Percentiles rank a stretch among this genome's conserved stretches.
Conservation (phyloP, 2,329 filamentous ascomycete species). For the Hypoxylon sp. region DNA sequence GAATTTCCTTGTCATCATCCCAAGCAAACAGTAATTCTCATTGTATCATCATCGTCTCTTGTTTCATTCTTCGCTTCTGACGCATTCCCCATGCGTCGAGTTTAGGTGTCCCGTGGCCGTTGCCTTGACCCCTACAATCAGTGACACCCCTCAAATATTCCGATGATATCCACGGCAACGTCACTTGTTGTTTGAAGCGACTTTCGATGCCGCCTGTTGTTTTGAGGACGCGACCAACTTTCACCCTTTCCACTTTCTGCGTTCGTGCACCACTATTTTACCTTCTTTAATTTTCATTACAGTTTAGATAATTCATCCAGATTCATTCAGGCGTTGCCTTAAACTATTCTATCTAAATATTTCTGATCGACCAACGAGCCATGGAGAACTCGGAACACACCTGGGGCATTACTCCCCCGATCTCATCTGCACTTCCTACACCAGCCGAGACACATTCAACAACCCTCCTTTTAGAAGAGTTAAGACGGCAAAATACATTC, state of each 20-base stretch:
- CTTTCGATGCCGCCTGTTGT: conserved; percentile 21
- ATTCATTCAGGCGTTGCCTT: neutral
- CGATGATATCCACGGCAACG: conserved; percentile 26
- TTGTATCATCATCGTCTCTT: conserved; percentile 7
- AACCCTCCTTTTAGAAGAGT: conserved; percentile 83
- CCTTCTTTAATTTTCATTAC: conserved; percentile 15
- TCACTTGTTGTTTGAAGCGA: conserved; percentile 25
- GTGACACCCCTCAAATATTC: conserved; percentile 13
- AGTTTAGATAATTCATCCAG: neutral
- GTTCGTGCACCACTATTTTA: conserved; percentile 3
- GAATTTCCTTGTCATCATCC: conserved; percentile 38
- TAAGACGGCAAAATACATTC: conserved; percentile 92
- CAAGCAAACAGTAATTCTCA: conserved; percentile 32
- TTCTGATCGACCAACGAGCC: conserved; percentile 5
- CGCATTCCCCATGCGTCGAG: conserved; percentile 9
- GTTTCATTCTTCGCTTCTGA: conserved; percentile 9
- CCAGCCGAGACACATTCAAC: conserved; percentile 82
- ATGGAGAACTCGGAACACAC: conserved; percentile 52
- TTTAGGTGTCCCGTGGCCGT: conserved; percentile 10
- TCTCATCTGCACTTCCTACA: conserved; percentile 83
- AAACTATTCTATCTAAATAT: neutral
- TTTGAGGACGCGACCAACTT: conserved; percentile 13
- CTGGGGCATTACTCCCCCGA: conserved; percentile 83
- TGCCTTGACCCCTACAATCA: conserved; percentile 9
- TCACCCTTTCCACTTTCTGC: conserved; percentile 12